These are phyloP conservation scores for Scutellaria galericulata DNA, from an alignment of 257 asterid genomes.

Conservation along the genomic window DNA sequence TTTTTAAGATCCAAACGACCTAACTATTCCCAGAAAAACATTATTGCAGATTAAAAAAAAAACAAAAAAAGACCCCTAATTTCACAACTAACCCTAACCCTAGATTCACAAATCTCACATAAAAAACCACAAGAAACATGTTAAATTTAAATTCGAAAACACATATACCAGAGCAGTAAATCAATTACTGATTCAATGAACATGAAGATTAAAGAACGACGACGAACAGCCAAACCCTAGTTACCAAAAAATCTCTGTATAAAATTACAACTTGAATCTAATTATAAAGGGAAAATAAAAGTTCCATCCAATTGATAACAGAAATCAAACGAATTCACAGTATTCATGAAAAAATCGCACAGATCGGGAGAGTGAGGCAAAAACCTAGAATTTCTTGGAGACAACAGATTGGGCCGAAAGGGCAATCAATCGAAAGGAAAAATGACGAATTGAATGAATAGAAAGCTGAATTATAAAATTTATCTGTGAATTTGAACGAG, in stretches of 20 bases:
- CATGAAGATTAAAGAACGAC: constrained; percentile 20
- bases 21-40: constrained; percentile 8
- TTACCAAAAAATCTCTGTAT: constrained; percentile 24
- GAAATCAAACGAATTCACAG: not conserved
- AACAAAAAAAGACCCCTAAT: constrained; percentile 25
- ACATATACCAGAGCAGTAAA: constrained; percentile 39
- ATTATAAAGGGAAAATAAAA: constrained; percentile 30
- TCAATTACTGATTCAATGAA: constrained; percentile 44
- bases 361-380: constrained; percentile 41
- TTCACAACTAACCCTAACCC: constrained; percentile 53
- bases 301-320: not conserved
- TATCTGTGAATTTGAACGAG: constrained; percentile 22
- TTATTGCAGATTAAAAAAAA: constrained; percentile 22
- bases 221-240: constrained; percentile 50
- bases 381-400: constrained; percentile 43
- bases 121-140: not conserved
- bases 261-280: constrained; percentile 15
- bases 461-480: constrained; percentile 35
- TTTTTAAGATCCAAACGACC: constrained; percentile 4
- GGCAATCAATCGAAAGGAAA: constrained; percentile 47
- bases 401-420: constrained; percentile 19
- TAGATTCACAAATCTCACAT: constrained; percentile 36
- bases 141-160: constrained; percentile 31
- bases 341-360: constrained; percentile 27
- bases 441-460: constrained; percentile 31